Evolutionary conservation across 345 rosid genomes (phyloP).

Genomic region (Salix caprea): DNA sequence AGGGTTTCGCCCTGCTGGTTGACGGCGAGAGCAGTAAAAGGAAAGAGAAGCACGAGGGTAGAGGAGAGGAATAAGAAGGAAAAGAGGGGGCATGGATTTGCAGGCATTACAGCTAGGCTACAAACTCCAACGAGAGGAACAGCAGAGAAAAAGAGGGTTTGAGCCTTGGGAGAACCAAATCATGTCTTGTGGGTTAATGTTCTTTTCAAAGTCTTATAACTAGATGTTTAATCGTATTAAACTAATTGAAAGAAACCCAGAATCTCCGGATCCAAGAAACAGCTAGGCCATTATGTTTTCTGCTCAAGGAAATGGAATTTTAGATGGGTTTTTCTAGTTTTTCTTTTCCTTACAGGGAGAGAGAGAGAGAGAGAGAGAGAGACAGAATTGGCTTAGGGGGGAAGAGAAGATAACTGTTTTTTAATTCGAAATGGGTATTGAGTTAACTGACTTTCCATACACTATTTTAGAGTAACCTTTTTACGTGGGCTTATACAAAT

Average conservation of each 20-base stretch:
- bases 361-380: not conserved
- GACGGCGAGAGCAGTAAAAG: slow-evolving; percentile 28
- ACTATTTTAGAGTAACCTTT: slow-evolving; percentile 7
- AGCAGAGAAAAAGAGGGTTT: slow-evolving; percentile 18
- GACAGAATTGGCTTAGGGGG: not conserved
- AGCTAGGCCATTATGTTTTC: slow-evolving; percentile 62
- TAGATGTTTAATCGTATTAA: slow-evolving; percentile 6
- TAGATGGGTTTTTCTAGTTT: slow-evolving; percentile 22
- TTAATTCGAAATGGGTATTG: slow-evolving; percentile 26
- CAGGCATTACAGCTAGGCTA: slow-evolving; percentile 59
- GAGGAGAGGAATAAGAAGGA: slow-evolving; percentile 23
- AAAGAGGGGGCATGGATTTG: slow-evolving; percentile 43
- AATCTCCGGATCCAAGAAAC: slow-evolving; percentile 85
- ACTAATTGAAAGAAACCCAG: slow-evolving; percentile 42
- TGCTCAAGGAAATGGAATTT: slow-evolving; percentile 46
- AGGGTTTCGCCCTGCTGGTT: slow-evolving; percentile 57
- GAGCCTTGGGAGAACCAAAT: slow-evolving; percentile 46
- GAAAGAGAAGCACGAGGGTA: slow-evolving; percentile 1
- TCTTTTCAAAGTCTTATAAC: not conserved
- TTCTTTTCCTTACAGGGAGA: slow-evolving; percentile 20
- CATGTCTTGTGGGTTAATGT: slow-evolving; percentile 44
- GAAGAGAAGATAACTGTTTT: slow-evolving; percentile 29
- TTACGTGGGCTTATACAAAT: not conserved
- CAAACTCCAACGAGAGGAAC: slow-evolving; percentile 41
- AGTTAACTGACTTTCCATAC: slow-evolving; percentile 20